These are phyloP conservation scores for Filobasidium uniguttulatum DNA, from an alignment of 1,284 basidiomycete genomes.

Conservation along the genomic window DNA sequence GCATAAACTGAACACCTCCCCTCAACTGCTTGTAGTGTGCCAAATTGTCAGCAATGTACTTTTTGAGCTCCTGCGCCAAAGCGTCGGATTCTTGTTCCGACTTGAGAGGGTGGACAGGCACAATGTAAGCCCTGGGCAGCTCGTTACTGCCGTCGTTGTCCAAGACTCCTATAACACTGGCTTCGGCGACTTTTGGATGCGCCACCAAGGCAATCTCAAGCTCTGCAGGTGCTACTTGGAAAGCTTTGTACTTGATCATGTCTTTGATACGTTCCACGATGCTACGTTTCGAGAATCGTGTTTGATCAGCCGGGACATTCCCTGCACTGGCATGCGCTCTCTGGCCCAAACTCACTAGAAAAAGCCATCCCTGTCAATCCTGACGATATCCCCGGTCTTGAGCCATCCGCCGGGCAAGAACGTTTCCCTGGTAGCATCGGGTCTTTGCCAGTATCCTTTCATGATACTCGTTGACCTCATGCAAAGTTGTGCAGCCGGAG, in stretches of 20 bases:
- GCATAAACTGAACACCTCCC: slow-evolving; percentile 24
- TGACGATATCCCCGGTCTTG: slow-evolving; percentile 65
- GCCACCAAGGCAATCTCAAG: slow-evolving; percentile 58
- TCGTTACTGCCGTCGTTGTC: slow-evolving; percentile 53
- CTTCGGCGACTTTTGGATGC: slow-evolving; percentile 57
- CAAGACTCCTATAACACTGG: slow-evolving; percentile 57
- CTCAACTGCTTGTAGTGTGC: slow-evolving; percentile 39
- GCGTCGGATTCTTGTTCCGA: slow-evolving; percentile 39
- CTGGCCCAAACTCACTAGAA: slow-evolving; percentile 17
- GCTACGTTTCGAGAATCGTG: slow-evolving; percentile 13
- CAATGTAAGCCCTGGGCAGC: slow-evolving; percentile 59
- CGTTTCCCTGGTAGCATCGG: slow-evolving; percentile 47
- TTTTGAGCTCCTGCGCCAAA: slow-evolving; percentile 48
- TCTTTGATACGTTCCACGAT: slow-evolving; percentile 50
- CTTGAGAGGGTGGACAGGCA: slow-evolving; percentile 41
- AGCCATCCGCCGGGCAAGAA: slow-evolving; percentile 53
- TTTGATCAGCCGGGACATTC: too few relatives aligned
- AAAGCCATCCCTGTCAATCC: slow-evolving; percentile 42
- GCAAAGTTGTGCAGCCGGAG: slow-evolving; percentile 65
- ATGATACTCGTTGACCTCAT: slow-evolving; percentile 61
- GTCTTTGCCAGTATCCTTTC: slow-evolving; percentile 56
- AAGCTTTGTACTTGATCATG: slow-evolving; percentile 59
- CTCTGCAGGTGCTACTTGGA: slow-evolving; percentile 66
- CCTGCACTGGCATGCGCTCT: too few relatives aligned
- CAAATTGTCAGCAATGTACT: slow-evolving; percentile 46